Conservation (phyloP, 1,139 yeast species). For the Arxiozyma heterogenica region DNA sequence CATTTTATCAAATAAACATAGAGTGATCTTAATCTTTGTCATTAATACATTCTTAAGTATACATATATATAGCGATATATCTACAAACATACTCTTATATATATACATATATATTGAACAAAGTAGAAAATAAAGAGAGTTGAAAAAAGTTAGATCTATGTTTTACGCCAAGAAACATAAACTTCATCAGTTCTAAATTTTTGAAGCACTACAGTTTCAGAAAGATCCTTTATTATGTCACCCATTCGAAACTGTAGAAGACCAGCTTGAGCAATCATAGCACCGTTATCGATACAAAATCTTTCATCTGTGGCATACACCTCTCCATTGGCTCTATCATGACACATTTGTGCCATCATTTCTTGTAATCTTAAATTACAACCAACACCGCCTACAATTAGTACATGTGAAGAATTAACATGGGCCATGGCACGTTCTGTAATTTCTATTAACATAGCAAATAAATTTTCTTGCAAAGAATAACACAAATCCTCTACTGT, state of each 20-base stretch:
- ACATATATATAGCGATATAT: no score
- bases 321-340: conserved; percentile 69
- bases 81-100: not conserved
- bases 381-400: conserved; percentile 97
- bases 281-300: conserved; percentile 94
- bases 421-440: conserved; percentile 99
- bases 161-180: conserved; percentile 75
- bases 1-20: not conserved
- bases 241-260: conserved; percentile 80
- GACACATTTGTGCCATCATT: conserved; percentile 93
- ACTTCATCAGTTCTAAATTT: conserved; percentile 92
- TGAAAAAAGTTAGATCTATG: conserved; percentile 1
- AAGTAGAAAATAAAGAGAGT: not conserved
- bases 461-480: conserved; percentile 83
- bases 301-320: conserved; percentile 93
- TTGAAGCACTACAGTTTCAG: conserved; percentile 82
- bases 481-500: conserved; percentile 86
- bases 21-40: not conserved
- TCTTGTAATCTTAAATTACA: conserved; percentile 84
- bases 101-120: not conserved
- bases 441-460: conserved; percentile 94
- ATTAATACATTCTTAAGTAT: no score
- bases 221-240: conserved; percentile 43
- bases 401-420: conserved; percentile 78
- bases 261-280: conserved; percentile 99